These are phyloP conservation scores for Aspergillus niger DNA, from an alignment of 2,329 filamentous ascomycete species.

Conservation along the genomic window DNA sequence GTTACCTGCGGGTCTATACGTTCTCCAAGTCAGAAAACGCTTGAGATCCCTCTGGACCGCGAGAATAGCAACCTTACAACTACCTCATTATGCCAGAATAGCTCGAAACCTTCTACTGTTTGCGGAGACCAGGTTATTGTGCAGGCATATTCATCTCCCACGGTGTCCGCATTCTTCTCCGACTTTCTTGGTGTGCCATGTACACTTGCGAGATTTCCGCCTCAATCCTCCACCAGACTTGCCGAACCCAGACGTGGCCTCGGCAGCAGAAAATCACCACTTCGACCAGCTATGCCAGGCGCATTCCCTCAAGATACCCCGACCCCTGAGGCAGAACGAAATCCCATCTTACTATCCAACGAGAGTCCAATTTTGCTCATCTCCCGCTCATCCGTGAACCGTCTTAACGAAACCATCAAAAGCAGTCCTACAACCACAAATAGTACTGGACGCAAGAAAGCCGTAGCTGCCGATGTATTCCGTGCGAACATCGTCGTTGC, in stretches of 20 bases:
- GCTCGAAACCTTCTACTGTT: constrained; percentile 62
- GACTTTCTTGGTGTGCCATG: constrained; percentile 75
- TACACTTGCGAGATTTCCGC: constrained; percentile 78
- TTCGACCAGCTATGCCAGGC: constrained; percentile 49
- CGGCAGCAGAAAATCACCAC: constrained; percentile 6
- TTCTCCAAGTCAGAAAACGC: constrained; percentile 29
- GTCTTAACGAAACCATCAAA: constrained; percentile 73
- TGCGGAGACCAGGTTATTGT: constrained; percentile 79
- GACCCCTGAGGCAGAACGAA: constrained; percentile 54
- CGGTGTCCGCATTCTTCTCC: constrained; percentile 77
- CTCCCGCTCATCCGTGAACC: constrained; percentile 75
- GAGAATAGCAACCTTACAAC: constrained; percentile 59
- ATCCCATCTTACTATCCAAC: constrained; percentile 77
- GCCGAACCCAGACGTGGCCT: constrained; percentile 69
- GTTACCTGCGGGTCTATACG: constrained; percentile 51
- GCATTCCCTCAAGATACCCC: constrained; percentile 52
- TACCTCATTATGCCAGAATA: constrained; percentile 57
- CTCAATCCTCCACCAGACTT: constrained; percentile 66
- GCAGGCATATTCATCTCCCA: constrained; percentile 66
- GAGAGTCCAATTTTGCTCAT: constrained; percentile 91
- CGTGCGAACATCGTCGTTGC: constrained; percentile 83
- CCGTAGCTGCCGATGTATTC: constrained; percentile 73
- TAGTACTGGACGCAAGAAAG: constrained; percentile 43
- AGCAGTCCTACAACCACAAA: constrained; percentile 35
- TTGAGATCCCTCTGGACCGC: constrained; percentile 42